Percentiles rank a stretch among this genome's conserved stretches.
These are phyloP conservation scores for Debaryomyces maramus DNA, from an alignment of 805 yeast species.

Conservation along the genomic window DNA sequence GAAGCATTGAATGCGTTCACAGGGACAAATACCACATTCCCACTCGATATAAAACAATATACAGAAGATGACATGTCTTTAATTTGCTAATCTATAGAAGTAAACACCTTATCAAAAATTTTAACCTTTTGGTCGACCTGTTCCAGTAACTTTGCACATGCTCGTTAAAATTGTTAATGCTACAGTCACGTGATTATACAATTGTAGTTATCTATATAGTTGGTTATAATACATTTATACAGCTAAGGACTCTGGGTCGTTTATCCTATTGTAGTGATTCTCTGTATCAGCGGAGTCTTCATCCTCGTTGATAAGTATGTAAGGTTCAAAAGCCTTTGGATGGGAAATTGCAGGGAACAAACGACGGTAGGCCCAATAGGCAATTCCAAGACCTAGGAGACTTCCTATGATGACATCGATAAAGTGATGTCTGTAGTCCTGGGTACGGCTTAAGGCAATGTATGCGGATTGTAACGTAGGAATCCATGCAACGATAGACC, in stretches of 20 bases:
- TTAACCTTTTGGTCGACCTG: too few relatives aligned
- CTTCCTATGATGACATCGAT: constrained; percentile 79
- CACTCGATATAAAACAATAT: constrained; percentile 29
- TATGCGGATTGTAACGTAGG: constrained; percentile 69
- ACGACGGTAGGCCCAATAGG: constrained; percentile 56
- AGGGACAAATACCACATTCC: constrained; percentile 27
- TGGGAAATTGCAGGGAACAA: constrained; percentile 46
- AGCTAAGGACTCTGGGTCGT: background rate
- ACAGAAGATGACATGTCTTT: constrained; percentile 15
- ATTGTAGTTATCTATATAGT: background rate
- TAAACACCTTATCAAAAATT: too few relatives aligned
- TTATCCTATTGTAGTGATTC: background rate
- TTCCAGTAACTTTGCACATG: background rate
- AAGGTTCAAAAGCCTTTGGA: constrained; percentile 42
- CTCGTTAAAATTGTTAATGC: background rate
- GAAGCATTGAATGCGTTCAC: constrained; percentile 18
- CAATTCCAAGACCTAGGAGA: constrained; percentile 59
- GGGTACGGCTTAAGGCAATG: constrained; percentile 83
- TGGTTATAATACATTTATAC: background rate
- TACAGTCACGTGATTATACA: constrained; percentile 1
- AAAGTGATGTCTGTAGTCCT: constrained; percentile 93
- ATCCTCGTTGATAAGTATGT: constrained; percentile 17
- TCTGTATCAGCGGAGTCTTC: constrained; percentile 6
- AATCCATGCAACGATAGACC: constrained; percentile 50
- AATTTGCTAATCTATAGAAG: background rate